Evolutionary conservation across 2,329 filamentous ascomycete species (phyloP).

Genomic region (Colletotrichum tropicale): DNA sequence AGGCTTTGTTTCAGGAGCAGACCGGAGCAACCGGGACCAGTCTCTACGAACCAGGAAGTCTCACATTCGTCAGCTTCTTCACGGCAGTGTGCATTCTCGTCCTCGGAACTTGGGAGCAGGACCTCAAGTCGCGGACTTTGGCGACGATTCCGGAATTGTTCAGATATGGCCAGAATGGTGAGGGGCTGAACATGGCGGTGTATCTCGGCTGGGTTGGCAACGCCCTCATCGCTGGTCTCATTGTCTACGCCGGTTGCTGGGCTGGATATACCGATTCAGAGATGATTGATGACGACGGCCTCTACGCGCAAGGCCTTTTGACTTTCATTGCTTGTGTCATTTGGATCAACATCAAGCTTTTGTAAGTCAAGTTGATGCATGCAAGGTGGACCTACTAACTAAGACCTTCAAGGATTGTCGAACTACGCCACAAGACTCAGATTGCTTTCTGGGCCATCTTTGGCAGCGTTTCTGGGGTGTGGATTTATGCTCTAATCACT

Average conservation of each 20-base stretch:
- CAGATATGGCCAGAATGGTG: conserved; percentile 74
- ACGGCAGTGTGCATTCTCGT: conserved; percentile 88
- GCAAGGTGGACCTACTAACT: neutral
- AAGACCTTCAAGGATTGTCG: neutral
- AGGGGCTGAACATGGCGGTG: conserved; percentile 74
- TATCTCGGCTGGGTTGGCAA: conserved; percentile 60
- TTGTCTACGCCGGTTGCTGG: conserved; percentile 34
- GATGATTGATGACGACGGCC: neutral
- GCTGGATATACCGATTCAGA: neutral
- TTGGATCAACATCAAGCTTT: neutral
- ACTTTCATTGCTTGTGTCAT: neutral
- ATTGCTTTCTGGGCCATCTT: neutral
- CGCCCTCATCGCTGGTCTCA: conserved; percentile 25
- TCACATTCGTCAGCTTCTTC: conserved; percentile 96
- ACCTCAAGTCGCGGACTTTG: conserved; percentile 80
- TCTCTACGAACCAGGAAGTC: conserved; percentile 85
- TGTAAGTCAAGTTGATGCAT: neutral
- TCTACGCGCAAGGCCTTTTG: neutral
- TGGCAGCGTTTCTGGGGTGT: neutral
- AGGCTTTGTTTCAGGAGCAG: conserved; percentile 82
- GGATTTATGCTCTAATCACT: neutral
- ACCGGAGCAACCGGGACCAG: conserved; percentile 90
- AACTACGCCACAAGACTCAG: neutral
- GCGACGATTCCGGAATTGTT: conserved; percentile 92
- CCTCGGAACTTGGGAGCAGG: conserved; percentile 92